Evolutionary conservation across 169 alveolate species (phyloP).

Genomic region (Plasmodium fragile): DNA sequence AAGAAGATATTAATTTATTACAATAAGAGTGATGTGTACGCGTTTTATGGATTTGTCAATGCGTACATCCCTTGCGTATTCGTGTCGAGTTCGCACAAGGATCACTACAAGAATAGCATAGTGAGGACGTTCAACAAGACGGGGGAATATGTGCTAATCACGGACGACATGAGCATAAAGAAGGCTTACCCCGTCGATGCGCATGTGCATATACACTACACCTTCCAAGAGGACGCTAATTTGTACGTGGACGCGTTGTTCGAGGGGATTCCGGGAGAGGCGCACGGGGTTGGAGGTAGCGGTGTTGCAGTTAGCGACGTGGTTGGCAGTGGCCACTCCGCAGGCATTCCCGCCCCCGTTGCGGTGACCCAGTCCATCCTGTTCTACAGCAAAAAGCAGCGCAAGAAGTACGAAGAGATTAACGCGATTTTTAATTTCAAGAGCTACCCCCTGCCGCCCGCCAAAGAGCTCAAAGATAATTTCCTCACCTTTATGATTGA

Average conservation of each 20-base stretch:
- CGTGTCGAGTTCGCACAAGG: slow-evolving; percentile 19
- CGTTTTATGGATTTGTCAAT: slow-evolving; percentile 44
- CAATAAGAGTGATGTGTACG: slow-evolving; percentile 48
- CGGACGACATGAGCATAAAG: slow-evolving; percentile 34
- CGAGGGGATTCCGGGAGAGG: neutral
- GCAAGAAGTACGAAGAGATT: slow-evolving; percentile 36
- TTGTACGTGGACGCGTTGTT: slow-evolving; percentile 33
- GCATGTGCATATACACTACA: slow-evolving; percentile 48
- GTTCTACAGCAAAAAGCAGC: slow-evolving; percentile 46
- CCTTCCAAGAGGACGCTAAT: slow-evolving; percentile 1
- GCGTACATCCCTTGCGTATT: slow-evolving; percentile 66
- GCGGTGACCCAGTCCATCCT: slow-evolving; percentile 24
- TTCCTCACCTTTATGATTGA: slow-evolving; percentile 45
- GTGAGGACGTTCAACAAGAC: slow-evolving; percentile 16
- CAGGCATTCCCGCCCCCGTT: neutral
- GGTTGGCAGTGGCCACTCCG: neutral
- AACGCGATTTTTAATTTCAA: slow-evolving; percentile 31
- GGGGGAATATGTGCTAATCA: slow-evolving; percentile 54
- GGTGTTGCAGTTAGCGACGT: neutral
- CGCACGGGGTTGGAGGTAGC: neutral
- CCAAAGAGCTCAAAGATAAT: slow-evolving; percentile 28
- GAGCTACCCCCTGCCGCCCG: slow-evolving; percentile 32
- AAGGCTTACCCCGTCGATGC: slow-evolving; percentile 13
- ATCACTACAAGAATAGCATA: slow-evolving; percentile 13
- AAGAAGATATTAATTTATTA: slow-evolving; percentile 62